These are phyloP conservation scores for Hemileia vastatrix DNA, from an alignment of 1,284 basidiomycete species.

Conservation along the genomic window DNA sequence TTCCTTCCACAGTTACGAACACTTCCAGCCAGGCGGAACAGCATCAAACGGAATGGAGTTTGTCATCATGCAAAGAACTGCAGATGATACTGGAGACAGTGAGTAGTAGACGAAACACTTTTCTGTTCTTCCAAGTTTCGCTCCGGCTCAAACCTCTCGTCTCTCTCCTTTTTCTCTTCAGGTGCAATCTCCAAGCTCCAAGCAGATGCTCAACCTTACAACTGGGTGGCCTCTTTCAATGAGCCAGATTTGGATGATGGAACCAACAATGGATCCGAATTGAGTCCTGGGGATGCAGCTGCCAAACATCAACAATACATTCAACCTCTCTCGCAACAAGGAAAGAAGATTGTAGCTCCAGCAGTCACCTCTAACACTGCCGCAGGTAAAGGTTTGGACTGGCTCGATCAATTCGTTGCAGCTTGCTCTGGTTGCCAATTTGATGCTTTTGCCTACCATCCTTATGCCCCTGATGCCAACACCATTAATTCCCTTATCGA, in stretches of 20 bases:
- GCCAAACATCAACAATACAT: slow-evolving; percentile 11
- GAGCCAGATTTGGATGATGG: neutral
- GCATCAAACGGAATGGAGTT: no score
- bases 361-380: neutral
- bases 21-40: no score
- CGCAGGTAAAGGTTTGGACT: slow-evolving; percentile 2
- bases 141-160: no score
- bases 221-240: neutral
- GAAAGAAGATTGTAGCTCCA: slow-evolving; percentile 15
- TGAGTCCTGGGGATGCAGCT: neutral
- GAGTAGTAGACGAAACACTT: no score
- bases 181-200: neutral
- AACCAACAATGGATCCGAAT: neutral
- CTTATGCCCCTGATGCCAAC: slow-evolving; percentile 2
- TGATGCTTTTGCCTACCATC: slow-evolving; percentile 20
- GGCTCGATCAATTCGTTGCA: slow-evolving; percentile 15
- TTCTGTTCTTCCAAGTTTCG: no score
- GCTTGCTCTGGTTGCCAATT: slow-evolving; percentile 16
- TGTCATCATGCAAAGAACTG: no score
- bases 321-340: slow-evolving; percentile 5
- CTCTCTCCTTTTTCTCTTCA: no score
- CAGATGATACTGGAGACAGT: neutral
- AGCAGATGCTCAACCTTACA: neutral
- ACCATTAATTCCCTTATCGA: neutral
- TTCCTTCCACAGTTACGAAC: no score